These are phyloP conservation scores for Neofusicoccum sp. DNA, from an alignment of 2,329 filamentous ascomycete species.

Conservation along the genomic window DNA sequence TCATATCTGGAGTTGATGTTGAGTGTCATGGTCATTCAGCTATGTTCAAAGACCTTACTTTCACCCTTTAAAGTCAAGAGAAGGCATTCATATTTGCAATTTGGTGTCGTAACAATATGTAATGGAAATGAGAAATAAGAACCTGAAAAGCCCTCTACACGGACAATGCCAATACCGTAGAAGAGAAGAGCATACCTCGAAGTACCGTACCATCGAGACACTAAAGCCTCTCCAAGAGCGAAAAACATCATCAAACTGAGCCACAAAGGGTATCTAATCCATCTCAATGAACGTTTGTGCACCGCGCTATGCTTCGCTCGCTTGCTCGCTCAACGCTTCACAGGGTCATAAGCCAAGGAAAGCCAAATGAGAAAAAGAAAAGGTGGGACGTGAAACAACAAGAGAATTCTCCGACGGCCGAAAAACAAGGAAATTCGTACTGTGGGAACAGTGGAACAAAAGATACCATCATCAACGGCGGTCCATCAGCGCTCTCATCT, in stretches of 20 bases:
- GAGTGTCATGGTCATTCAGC: too few relatives aligned
- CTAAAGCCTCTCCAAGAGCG: neutral
- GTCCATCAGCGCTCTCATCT: constrained; percentile 12
- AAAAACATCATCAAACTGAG: neutral
- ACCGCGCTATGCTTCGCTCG: neutral
- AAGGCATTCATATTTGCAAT: too few relatives aligned
- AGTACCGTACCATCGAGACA: too few relatives aligned
- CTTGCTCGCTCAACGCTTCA: neutral
- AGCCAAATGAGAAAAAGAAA: neutral
- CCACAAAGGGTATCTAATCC: constrained; percentile 13
- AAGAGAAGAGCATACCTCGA: too few relatives aligned
- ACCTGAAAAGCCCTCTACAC: too few relatives aligned
- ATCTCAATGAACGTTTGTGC: neutral
- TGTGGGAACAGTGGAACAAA: neutral
- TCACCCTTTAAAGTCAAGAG: too few relatives aligned
- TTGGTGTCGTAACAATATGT: too few relatives aligned
- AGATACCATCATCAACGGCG: neutral
- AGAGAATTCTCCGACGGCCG: neutral
- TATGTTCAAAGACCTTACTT: too few relatives aligned
- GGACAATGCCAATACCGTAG: too few relatives aligned
- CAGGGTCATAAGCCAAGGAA: neutral
- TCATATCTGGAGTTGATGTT: too few relatives aligned
- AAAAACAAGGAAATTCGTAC: neutral
- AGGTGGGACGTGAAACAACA: neutral
- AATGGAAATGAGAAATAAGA: too few relatives aligned